Base-by-base conservation (phyloP, 768 basidiomycete genomes). In the Royoungia palumana region DNA sequence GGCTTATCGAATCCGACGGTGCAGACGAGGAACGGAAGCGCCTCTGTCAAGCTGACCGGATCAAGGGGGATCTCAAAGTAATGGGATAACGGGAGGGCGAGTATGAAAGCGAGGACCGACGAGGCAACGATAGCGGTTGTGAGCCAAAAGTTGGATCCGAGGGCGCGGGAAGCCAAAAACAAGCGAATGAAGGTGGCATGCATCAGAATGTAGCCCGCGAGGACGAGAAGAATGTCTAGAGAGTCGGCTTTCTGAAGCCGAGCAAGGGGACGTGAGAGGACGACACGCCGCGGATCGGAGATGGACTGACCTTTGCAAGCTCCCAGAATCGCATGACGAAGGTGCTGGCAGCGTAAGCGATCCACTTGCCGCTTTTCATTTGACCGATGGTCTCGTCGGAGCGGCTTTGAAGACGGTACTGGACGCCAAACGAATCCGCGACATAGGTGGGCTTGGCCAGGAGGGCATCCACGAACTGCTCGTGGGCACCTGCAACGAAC, bases 1-100 rank as follows among this genome's bases (percentile, higher is more conserved):
- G 94, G 95, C 67, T 99, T 98, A 71, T 99, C 96, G 67, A 98
- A 99, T 7, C 95, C 95, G 51, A 99, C 84, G 2, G 94, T 96
- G 68, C 95, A 95, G 30, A 99, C 94, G 41, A 98, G 75, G 83
- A 98, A 98, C 0, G 96, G 96, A 0, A 99, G 79, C 0, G 96
- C 95, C 67, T 99, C 96, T 10, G 90, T 92, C 43, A 99, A 77
- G 10, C 86, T 85, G 45, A 98, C 86, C 2, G 93, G 92, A 66
- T 98, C 94, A 57, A 99, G 85, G 17, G 85, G 87, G 50, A 99
- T 91, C 57, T 78, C 76, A 49, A 97, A 75, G 8, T 83, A 83
- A 44, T 86, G 78, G 17, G 85, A 81, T 35, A 83, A 64, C 13
- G 95, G 87, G 6, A 98, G 78, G 12, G 91, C 79, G 46, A 93